Conservation (phyloP, 2,329 filamentous ascomycete genomes). For the Penicillium frequentans region DNA sequence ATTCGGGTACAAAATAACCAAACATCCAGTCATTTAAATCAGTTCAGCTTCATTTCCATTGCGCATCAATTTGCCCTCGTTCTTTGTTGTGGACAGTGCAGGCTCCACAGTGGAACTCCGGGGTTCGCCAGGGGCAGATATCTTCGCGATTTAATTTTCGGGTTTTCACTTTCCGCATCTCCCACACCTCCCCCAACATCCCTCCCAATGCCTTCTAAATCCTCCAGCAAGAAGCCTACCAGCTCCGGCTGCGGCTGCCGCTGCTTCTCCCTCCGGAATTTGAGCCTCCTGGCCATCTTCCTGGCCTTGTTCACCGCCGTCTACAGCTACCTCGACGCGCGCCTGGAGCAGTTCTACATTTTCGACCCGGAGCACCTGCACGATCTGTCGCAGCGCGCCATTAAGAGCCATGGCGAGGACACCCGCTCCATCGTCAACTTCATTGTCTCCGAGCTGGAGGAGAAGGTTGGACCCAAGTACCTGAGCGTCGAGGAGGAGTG, state of each 20-base stretch:
- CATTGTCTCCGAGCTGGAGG: slow-evolving; percentile 68
- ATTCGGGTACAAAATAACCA: neutral
- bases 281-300: slow-evolving; percentile 35
- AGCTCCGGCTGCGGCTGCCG: slow-evolving; percentile 16
- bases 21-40: neutral
- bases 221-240: slow-evolving; percentile 20
- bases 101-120: slow-evolving; percentile 18
- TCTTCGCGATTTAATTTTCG: slow-evolving; percentile 10
- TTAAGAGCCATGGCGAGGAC: slow-evolving; percentile 71
- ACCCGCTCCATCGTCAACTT: slow-evolving; percentile 67
- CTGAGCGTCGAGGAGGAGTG: slow-evolving; percentile 75
- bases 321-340: slow-evolving; percentile 39
- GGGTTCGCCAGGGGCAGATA: slow-evolving; percentile 14
- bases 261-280: slow-evolving; percentile 29
- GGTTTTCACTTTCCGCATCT: slow-evolving; percentile 2
- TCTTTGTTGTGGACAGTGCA: neutral
- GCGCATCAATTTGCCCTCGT: neutral
- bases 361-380: slow-evolving; percentile 70
- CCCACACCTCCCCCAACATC: neutral
- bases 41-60: neutral
- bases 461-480: slow-evolving; percentile 48
- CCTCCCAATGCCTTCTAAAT: slow-evolving; percentile 25
- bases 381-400: slow-evolving; percentile 64
- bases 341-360: slow-evolving; percentile 64
- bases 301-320: slow-evolving; percentile 37